A percentile compares a stretch with the other conserved stretches of the same genome.
phyloP scores from a whole-genome alignment of 176 grass and related monocot genomes.

The Luzula sylvatica region DNA sequence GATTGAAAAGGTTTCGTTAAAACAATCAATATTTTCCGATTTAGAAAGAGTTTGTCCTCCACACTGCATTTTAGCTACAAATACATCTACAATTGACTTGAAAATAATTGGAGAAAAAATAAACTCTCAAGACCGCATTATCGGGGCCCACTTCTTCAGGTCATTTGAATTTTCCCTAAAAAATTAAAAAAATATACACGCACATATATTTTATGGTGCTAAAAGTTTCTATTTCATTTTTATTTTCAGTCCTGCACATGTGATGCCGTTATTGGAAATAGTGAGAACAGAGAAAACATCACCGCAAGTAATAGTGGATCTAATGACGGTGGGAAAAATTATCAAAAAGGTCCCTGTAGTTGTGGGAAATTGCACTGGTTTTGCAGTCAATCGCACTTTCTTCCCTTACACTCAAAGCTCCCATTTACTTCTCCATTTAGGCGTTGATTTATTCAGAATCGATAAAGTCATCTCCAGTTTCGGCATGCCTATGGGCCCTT shows the following conservation, averaged over 20 bases:
- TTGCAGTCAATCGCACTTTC: conserved; percentile 96
- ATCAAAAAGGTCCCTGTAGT: conserved; percentile 98
- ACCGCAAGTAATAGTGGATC: conserved; percentile 79
- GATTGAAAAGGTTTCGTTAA: conserved; percentile 90
- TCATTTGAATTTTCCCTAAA: too few relatives aligned
- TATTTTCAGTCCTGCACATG: conserved; percentile 85
- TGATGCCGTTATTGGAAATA: conserved; percentile 99
- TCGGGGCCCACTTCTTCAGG: conserved; percentile 99
- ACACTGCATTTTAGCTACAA: conserved; percentile 93
- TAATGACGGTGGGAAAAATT: conserved; percentile 81
- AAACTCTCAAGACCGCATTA: conserved; percentile 74
- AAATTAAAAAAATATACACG: too few relatives aligned
- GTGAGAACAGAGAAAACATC: conserved; percentile 92
- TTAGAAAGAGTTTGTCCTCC: conserved; percentile 65
- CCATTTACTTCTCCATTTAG: conserved; percentile 70
- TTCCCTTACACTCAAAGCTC: conserved; percentile 78
- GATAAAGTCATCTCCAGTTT: conserved; percentile 75
- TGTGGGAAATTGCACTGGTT: conserved; percentile 93
- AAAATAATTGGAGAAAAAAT: conserved; percentile 85
- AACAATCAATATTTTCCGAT: conserved; percentile 97
- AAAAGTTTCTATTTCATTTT: conserved; percentile 23
- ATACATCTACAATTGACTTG: conserved; percentile 95
- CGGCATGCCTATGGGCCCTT: conserved; percentile 98
- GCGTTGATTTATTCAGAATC: conserved; percentile 77
- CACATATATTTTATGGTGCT: too few relatives aligned